Percentiles rank a stretch among this genome's conserved stretches.
Evolutionary conservation across 75 land plant genomes (phyloP).

Genomic region (Selaginella tamariscina): DNA sequence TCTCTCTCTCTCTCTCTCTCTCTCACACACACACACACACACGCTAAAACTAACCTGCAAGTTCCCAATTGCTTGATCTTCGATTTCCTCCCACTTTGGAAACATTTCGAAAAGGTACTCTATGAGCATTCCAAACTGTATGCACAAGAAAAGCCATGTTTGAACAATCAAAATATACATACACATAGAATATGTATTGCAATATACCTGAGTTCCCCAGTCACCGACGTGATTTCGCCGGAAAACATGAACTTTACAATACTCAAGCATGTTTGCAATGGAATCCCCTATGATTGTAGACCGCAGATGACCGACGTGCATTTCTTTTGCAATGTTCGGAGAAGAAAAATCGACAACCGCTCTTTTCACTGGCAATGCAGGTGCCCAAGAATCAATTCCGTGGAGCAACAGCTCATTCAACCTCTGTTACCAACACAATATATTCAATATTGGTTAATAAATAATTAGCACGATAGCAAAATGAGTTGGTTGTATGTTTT

Average conservation of each 20-base stretch:
- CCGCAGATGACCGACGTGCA: constrained; percentile 96
- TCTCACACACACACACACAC: too few species aligned
- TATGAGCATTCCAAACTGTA: constrained; percentile 98
- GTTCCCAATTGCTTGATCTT: constrained; percentile 72
- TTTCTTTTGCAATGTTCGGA: constrained; percentile 97
- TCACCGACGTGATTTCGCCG: constrained; percentile 97
- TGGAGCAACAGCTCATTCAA: constrained; percentile 52
- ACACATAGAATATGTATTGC: background rate
- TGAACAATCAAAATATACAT: background rate
- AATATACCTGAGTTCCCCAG: constrained; percentile 94
- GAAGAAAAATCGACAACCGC: constrained; percentile 94
- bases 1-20: too few species aligned
- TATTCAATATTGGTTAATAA: background rate
- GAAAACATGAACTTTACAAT: constrained; percentile 69
- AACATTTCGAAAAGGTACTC: constrained; percentile 73
- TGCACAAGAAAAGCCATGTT: background rate
- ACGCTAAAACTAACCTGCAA: constrained; percentile 45
- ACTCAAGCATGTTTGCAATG: constrained; percentile 74
- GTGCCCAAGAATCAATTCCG: constrained; percentile 83
- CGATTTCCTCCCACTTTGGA: constrained; percentile 76
- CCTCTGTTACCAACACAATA: constrained; percentile 29
- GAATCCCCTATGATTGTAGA: constrained; percentile 96
- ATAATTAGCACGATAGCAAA: background rate
- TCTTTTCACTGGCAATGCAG: constrained; percentile 43
- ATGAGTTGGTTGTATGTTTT: background rate